Percentiles rank a stretch among this genome's conserved stretches.
Conservation (phyloP, 2,329 filamentous ascomycete species). For the Monosporascus ibericus region DNA sequence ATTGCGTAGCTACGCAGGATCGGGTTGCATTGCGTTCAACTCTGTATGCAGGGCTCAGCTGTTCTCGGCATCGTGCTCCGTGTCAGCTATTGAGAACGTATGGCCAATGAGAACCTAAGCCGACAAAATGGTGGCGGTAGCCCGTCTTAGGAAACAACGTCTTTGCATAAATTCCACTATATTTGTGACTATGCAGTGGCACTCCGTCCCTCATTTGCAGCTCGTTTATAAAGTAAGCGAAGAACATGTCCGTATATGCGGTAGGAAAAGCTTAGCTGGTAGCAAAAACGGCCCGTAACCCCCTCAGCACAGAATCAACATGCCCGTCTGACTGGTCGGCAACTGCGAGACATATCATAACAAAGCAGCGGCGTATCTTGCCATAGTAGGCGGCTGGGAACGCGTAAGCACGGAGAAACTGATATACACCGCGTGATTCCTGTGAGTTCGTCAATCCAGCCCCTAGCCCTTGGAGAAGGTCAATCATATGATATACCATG, state of each 20-base stretch:
- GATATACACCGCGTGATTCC: not conserved
- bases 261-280: not conserved
- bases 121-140: too few relatives aligned
- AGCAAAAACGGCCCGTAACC: not conserved
- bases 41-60: too few relatives aligned
- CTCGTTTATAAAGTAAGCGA: not conserved
- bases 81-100: too few relatives aligned
- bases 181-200: too few relatives aligned
- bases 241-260: not conserved
- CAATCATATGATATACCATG: too few relatives aligned
- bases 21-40: too few relatives aligned
- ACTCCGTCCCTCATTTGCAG: not conserved
- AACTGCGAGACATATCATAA: not conserved
- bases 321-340: not conserved
- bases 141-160: too few relatives aligned
- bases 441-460: not conserved
- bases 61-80: too few relatives aligned
- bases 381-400: not conserved
- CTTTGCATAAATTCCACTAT: too few relatives aligned
- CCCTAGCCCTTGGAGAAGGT: not conserved
- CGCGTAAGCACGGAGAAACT: not conserved
- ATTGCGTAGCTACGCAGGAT: too few relatives aligned
- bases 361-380: not conserved
- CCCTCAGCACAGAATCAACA: not conserved
- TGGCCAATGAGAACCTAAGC: too few relatives aligned